Evolutionary conservation across 2,329 filamentous ascomycete genomes (phyloP), one percentile per base, ranked within the genome.

Genomic region (Phaeomoniella chlamydospora): DNA sequence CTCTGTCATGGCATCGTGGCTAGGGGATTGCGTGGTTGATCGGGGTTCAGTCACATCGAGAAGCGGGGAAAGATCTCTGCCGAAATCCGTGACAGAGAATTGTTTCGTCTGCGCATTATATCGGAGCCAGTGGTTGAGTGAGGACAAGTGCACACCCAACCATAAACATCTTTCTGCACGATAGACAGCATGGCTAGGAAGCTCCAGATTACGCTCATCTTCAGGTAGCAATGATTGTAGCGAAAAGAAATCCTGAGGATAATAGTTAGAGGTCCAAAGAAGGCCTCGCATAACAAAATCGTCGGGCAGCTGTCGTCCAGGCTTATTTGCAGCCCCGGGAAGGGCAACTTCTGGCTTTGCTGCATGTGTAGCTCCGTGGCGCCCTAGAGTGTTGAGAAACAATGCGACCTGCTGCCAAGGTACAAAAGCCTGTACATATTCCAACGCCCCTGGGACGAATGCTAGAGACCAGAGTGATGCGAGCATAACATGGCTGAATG

Each of bases 251-350:
- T 55, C 51, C 1, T 57, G 41, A 0, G 67, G 65, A 43, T 65
- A 68, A 36, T 61, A 64, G 1, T 45, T 31, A 40, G 66, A 57
- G 35, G 61, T 65, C 65, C 68, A 74, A 15, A 68, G 49, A 38
- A 69, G 58, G 1, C 73, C 74, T 15, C 70, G 62, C 5, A 76
- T 64, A 2, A 64, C 47, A 42, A 69, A 75, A 42, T 78, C 74
- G 42, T 78, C 74, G 0, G 69, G 65, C 2, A 77, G 46, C 34
- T 73, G 70, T 6, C 58, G 47, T 4, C 52, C 53, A 13, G 58
- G 54, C 2, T 45, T 54, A 36, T 57, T 52, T n/a, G 60, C 54
- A 19, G 52, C 45, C 22, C 45, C 39, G 14, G 67, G 63, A 41
- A 73, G 70, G 0, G 49, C 39, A 29, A 51, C 38, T 39, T 47